These are phyloP conservation scores for Malassezia dermatis DNA, from an alignment of 1,284 basidiomycete species.

Conservation along the genomic window DNA sequence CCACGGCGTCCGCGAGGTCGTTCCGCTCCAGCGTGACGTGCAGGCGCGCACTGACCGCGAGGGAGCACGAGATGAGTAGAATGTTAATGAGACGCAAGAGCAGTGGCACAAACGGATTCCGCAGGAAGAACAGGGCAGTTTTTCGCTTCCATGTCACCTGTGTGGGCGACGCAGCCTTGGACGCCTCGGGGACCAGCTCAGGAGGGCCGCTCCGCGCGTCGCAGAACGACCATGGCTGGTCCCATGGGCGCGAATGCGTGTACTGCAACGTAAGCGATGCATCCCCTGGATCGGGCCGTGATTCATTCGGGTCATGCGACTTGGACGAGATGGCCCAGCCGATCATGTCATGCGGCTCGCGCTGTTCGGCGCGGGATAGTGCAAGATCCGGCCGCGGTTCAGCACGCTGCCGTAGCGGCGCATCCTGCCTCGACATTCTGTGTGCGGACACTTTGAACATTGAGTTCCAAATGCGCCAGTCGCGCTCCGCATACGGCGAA, in stretches of 20 bases:
- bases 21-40: slow-evolving; percentile 55
- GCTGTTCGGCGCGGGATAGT: background rate
- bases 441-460: background rate
- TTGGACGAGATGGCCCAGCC: background rate
- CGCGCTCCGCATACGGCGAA: background rate
- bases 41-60: slow-evolving; percentile 69
- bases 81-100: slow-evolving; percentile 76
- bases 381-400: background rate
- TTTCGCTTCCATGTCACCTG: slow-evolving; percentile 21
- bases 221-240: slow-evolving; percentile 11
- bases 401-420: background rate
- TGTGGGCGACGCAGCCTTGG: no score
- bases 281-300: background rate
- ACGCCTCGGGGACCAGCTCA: no score
- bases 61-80: slow-evolving; percentile 64
- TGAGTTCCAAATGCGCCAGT: background rate
- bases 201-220: background rate
- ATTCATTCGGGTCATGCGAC: background rate
- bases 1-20: slow-evolving; percentile 60
- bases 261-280: background rate
- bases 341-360: background rate
- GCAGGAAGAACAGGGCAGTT: slow-evolving; percentile 29
- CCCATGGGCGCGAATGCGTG: background rate
- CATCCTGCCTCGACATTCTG: background rate
- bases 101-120: slow-evolving; percentile 51